Evolutionary conservation across 2,329 filamentous ascomycete genomes (phyloP).

Genomic region (Grosmannia serpens): DNA sequence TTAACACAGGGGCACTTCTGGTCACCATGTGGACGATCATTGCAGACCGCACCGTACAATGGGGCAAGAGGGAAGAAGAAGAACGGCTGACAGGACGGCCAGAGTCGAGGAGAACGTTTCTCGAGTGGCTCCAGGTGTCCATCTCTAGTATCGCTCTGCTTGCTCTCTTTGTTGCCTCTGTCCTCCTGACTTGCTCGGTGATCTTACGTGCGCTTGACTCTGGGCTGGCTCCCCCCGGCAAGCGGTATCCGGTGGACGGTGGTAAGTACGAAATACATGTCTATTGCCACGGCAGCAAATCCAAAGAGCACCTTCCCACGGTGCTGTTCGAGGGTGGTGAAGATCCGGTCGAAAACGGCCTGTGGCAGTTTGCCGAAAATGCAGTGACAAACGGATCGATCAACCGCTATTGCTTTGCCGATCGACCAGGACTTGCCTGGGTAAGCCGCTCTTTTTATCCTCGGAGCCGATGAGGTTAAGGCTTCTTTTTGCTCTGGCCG

Average conservation of each 20-base stretch:
- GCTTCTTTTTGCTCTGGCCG: too few species aligned
- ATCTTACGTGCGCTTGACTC: conserved; percentile 72
- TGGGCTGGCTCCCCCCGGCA: conserved; percentile 59
- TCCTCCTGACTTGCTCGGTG: conserved; percentile 71
- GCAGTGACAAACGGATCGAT: conserved; percentile 73
- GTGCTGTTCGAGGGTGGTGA: conserved; percentile 80
- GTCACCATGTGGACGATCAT: conserved; percentile 70
- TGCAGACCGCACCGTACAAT: conserved; percentile 72
- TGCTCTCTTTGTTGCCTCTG: conserved; percentile 53
- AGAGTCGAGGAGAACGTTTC: conserved; percentile 70
- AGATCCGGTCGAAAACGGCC: conserved; percentile 61
- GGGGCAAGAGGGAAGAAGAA: conserved; percentile 89
- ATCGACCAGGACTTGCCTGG: conserved; percentile 83
- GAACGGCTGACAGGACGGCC: conserved; percentile 80
- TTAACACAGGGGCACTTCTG: conserved; percentile 49
- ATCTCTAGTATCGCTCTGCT: conserved; percentile 60
- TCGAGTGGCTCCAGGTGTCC: conserved; percentile 76
- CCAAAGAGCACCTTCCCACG: conserved; percentile 54
- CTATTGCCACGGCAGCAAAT: conserved; percentile 67
- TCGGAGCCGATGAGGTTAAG: too few species aligned
- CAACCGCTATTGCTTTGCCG: conserved; percentile 84
- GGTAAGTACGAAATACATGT: conserved; percentile 81
- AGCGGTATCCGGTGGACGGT: conserved; percentile 69
- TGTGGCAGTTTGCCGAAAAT: conserved; percentile 70
- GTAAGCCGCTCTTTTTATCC: conserved; percentile 16